Base-by-base conservation (phyloP, 306 rosid species). In the Lablab purpureus region DNA sequence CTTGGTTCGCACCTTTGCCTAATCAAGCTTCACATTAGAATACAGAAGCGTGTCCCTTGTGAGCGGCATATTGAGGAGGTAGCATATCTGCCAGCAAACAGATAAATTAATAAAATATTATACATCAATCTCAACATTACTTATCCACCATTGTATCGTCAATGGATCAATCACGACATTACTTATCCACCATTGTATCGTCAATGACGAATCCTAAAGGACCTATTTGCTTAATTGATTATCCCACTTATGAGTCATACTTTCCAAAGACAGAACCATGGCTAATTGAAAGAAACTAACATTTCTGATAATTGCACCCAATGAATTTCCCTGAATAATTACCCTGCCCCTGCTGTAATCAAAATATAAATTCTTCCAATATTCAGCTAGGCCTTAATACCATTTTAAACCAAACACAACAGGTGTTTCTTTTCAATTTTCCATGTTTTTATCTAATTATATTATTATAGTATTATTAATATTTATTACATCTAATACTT, bases 11-110 rank as follows among this genome's bases (percentile, higher is more conserved):
- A 50, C 54, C 59, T 76, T 72, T 27, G 88, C 83, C 81, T 85
- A 93, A 74, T 93, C 98, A 74, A 93, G 89, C 87, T 94, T 94
- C 84, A 94, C 96, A 40, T 89, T 94, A 40, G 98, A 90, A 83
- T 91, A 94, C 17, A 94, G 88, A 69, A 94, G 92, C 2, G 98
- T 94, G 89, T 94, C 98, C 87, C 83, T 91, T 28, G 97, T 90
- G 72, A 91, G 77, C 15, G 96, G 91, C 98, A 94, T 91, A 58
- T 88, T 79, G 74, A 89, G 7, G 76, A 94, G 94, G 85, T 88
- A 92, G 84, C 84, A 34, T 32, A 84, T 84, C 97, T 94, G 93
- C 71, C 76, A 55, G 23, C 49, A 74, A 83, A 54, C 23, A 62
- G 69, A 21, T 45, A 30, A 56, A 79, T 43, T 55, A 66, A 79